Evolutionary conservation across 2,329 filamentous ascomycete species (phyloP), one percentile per base, ranked within the genome.

Genomic region (Colletotrichum liriopes): DNA sequence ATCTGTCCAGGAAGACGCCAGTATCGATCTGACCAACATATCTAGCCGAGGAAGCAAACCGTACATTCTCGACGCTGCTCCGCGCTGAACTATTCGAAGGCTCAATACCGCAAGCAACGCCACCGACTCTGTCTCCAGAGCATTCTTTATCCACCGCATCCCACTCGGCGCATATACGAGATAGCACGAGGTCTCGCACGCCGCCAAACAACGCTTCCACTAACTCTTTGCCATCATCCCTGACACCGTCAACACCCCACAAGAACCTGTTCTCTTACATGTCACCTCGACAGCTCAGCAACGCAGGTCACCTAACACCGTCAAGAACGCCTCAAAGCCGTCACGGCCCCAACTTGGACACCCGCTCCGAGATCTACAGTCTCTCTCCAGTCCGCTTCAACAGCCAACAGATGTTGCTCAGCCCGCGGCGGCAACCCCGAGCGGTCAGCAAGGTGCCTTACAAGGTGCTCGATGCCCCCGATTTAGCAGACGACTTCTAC

Each of bases 231-330:
- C 92, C 93, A 14, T 89, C 93, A 1, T 92, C 91, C 68, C 87
- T 96, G 71, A 98, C 96, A 0, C 96, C 96, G 0, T 97, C 96
- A 1, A 99, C 96, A 5, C 96, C 96, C 12, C 95, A 98, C 82
- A 98, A 98, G 84, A 99, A 99, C 76, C 90, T 99, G 49, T 98
- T 99, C 80, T 94, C 93, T 35, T 98, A 97, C 81, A 92, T 94
- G 82, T 95, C 94, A 3, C 93, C 94, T 2, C 86, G 88, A 32
- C 90, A 94, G 77, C 89, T 93, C 78, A 89, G 86, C 69, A 89
- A 90, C 74, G 92, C 91, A 26, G 93, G 93, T n/a, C 94, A 97
- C 77, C 93, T 92, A 1, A 98, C 95, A 5, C 95, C 95, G 2
- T 94, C 94, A 14, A 93, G 94, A 82, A 98, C 96, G 2, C 95